Base-by-base conservation (phyloP, 164 flowering plant genomes). In the Dillenia turbinata region DNA sequence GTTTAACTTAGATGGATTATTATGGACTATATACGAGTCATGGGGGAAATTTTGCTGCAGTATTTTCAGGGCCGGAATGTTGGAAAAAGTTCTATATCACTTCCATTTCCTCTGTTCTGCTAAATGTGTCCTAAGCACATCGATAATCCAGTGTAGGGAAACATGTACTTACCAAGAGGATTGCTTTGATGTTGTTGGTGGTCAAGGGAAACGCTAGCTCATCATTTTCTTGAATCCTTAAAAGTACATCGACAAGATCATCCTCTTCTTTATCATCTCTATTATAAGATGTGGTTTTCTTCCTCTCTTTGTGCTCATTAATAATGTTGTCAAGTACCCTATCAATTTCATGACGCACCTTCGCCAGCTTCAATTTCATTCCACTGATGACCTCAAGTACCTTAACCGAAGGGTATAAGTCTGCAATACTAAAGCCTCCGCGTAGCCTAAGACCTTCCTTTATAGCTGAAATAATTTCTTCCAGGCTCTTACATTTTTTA, bases 191-290 rank as follows among this genome's bases (percentile, higher is more conserved):
- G 62, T 65, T 73, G 47, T 62, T 56, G 8, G 8, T 46, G 12
- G 60, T 68, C 12, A 75, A 58, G 40, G 65, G 44, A 53, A 71
- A 59, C 8, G 52, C 67, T 44, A 45, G 57, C 40, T 59, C 54
- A 12, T 49, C 59, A 3, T 53, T 15, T 12, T 60, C 65, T 10
- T 63, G 64, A 63, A 63, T 8, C 7, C 52, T 69, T 17, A 73
- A 58, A 47, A 73, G 77, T 17, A 73, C 79, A 64, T 71, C 71
- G 5, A 77, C 63, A 26, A 73, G 54, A 77, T 73, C 75, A 47
- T 66, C 64, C 9, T 62, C 63, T 14, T 43, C 52, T 40, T 57
- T 54, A 16, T 10, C 44, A 26, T 17, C 61, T 3, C 40, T 16
- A 9, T 26, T 51, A 9, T 9, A 19, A 11, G 59, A 0, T 44